Evolutionary conservation across 2,329 filamentous ascomycete genomes (phyloP), one percentile per base, ranked within the genome.

Genomic region (Colletotrichum sp.): DNA sequence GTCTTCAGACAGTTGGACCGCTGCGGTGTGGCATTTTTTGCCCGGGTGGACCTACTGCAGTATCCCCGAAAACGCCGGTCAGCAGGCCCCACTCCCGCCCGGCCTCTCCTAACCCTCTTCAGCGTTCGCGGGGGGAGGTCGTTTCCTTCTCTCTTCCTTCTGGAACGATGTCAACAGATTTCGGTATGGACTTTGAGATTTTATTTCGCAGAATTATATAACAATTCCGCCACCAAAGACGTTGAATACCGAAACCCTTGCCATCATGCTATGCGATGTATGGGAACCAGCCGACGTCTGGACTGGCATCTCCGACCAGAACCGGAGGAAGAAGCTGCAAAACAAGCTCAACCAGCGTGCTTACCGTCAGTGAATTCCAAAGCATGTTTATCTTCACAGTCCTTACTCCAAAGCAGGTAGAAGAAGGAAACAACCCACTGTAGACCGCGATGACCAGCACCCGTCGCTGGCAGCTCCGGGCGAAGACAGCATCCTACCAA

Each of bases 301-400:
- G 72, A 18, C 60, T 1, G 48, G 67, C 26, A 60, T 71, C 34
- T 66, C 72, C 15, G 48, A 70, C 16, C 72, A 71, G 21, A 39
- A 48, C 18, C 67, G 36, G 1, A 66, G 67, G 8, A 69, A 64
- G 32, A 69, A 15, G 60, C 61, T 71, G 48, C 67, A 74, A 28
- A 74, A 74, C n/a, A 61, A 69, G 7, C 43, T 74, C 16, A 74
- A 74, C 12, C 72, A 74, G n/a, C 39, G 72, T 15, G 72, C 72
- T 16, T 64, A 64, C 5, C 66, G 66, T 69, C 15, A 57, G 71
- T 74, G 1, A 16, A 3, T 7, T 0, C 3, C 39, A 43, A 1
- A 0, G 18, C 39, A 0, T 43, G 0, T 4, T 4, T 0, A 12
- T 0, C 5, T 12, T 21, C 30, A 21, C 1, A 6, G 2, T 5